phyloP scores from a whole-genome alignment of 129 eudicot genomes.

The Centrapalus pauciflorus region DNA sequence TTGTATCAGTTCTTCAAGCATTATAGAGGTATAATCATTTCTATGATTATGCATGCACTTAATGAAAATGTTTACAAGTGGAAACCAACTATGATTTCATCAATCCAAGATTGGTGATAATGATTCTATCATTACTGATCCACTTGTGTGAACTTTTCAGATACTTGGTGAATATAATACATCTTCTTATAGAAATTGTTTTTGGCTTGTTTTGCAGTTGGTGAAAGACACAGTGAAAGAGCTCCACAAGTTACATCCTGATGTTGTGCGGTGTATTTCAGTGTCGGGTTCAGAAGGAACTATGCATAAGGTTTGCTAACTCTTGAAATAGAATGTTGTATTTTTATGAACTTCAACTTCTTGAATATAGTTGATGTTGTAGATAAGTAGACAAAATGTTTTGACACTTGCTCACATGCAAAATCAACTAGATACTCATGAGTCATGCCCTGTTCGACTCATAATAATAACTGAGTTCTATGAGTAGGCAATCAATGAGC shows the following conservation, averaged over 20 bases:
- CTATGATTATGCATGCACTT: not conserved
- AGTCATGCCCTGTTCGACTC: not conserved
- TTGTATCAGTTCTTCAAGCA: conserved; percentile 43
- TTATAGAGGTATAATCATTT: conserved; percentile 48
- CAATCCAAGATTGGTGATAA: not conserved
- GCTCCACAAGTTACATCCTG: conserved; percentile 49
- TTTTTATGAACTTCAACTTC: not conserved
- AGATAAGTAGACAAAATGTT: not conserved
- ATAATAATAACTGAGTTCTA: conserved; percentile 6
- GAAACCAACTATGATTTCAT: not conserved
- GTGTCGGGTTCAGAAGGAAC: conserved; percentile 42
- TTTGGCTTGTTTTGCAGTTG: conserved; percentile 41
- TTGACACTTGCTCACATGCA: not conserved
- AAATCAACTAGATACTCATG: not conserved
- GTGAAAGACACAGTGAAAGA: conserved; percentile 64
- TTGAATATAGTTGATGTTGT: not conserved
- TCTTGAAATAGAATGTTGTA: not conserved
- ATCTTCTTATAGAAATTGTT: not conserved
- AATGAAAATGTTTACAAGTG: not conserved
- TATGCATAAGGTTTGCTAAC: conserved; percentile 48
- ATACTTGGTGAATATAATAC: not conserved
- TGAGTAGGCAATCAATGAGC: conserved; percentile 54
- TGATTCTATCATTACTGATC: not conserved
- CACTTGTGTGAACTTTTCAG: not conserved
- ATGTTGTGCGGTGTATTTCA: conserved; percentile 27